Evolutionary conservation across 2,329 filamentous ascomycete species (phyloP), one percentile per base, ranked within the genome.

Genomic region (Trichoderma arundinaceum): DNA sequence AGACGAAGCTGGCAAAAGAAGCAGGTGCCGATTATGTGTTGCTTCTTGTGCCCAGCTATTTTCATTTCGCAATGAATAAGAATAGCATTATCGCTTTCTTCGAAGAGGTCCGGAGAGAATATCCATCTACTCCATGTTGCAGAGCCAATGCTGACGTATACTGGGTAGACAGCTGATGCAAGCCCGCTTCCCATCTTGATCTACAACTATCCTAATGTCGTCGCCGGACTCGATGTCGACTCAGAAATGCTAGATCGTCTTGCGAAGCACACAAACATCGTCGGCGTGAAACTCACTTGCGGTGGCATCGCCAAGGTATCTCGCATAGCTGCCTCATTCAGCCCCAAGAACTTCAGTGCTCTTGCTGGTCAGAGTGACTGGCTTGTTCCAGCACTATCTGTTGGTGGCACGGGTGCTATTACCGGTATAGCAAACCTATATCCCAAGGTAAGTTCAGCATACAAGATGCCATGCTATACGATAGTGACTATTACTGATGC

Each of bases 311-410:
- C 88, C 66, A 92, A 92, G 77, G 83, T 92, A 56, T 86, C 87
- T 4, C 82, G 90, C 8, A 82, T 92, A 4, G 74, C 77, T 7
- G 80, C 79, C 15, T 74, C 79, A 67, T 77, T 90, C 66, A 75
- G 82, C 0, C 75, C 83, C 0, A 80, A 84, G 2, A 75, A 82
- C 10, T 93, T 93, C 19, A 84, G 49, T 2, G 85, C 88, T 0
- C 90, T 87, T 70, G 90, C 89, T 1, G 91, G 91, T 0, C 90
- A 92, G 79, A 88, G 86, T 6, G 90, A 93, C 72, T 93, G 91
- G 78, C 76, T 92, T 28, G 78, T 89, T 43, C 86, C 86, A 3
- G 86, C 85, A 0, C 73, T 90, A 62, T 80, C 82, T 1, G 83
- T 84, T 8, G 87, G 88, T 10, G 84, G 83, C 19, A 82, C 82